These are phyloP conservation scores for Tulasnella sp. DNA, from an alignment of 768 basidiomycete species.

Conservation along the genomic window DNA sequence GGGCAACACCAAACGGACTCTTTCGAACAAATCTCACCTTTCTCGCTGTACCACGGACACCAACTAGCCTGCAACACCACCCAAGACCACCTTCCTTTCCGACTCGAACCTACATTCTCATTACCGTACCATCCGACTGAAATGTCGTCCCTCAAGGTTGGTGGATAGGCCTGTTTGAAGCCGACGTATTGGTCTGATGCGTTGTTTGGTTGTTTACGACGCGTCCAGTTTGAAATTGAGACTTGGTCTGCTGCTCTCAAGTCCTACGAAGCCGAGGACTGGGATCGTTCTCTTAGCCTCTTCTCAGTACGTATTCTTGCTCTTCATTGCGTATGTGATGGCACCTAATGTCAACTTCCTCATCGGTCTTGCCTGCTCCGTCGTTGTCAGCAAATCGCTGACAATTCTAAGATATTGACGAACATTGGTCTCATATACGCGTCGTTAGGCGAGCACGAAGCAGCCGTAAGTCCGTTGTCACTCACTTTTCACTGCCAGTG, in stretches of 20 bases:
- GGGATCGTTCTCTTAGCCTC: conserved; percentile 55
- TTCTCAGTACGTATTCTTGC: conserved; percentile 52
- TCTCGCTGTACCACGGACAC: neutral
- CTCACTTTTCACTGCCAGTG: neutral
- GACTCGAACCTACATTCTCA: neutral
- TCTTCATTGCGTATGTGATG: neutral
- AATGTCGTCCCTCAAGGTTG: neutral
- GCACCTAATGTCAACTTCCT: no score
- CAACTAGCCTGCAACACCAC: neutral
- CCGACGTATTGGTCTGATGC: neutral
- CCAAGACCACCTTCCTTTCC: neutral
- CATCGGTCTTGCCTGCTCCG: neutral
- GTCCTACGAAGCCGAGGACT: conserved; percentile 79
- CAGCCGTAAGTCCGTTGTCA: conserved; percentile 34
- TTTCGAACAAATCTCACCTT: neutral
- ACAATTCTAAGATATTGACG: conserved; percentile 80
- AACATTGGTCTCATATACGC: conserved; percentile 93
- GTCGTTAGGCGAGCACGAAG: conserved; percentile 77
- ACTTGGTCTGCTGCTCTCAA: conserved; percentile 78
- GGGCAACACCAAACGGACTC: no score
- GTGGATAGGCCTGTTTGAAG: neutral
- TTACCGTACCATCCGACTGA: neutral
- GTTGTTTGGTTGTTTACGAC: neutral
- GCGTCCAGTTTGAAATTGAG: conserved; percentile 47
- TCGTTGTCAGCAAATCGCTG: conserved; percentile 53